phyloP scores from a whole-genome alignment of 805 yeast genomes.

The Ogataea trehaloabstinens region DNA sequence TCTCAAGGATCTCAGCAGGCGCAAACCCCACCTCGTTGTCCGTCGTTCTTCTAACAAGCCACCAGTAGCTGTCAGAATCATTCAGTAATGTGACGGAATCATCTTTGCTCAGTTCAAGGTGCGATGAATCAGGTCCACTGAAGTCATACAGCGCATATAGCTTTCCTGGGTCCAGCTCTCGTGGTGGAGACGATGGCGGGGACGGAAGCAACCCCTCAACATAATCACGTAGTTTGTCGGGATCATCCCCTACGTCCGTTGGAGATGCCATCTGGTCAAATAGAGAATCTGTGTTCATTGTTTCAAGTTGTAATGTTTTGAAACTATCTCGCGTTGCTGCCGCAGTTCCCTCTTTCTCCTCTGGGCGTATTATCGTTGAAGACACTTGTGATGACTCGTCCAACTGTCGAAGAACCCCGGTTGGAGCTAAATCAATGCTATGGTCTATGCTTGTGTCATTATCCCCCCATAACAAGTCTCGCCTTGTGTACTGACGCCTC shows the following conservation, averaged over 20 bases:
- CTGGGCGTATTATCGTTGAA: constrained; percentile 28
- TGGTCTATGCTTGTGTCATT: constrained; percentile 23
- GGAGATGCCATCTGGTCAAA: constrained; percentile 3
- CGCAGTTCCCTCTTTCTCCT: constrained; percentile 6
- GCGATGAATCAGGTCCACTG: constrained; percentile 90
- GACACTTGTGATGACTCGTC: constrained; percentile 26
- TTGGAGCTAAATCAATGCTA: constrained; percentile 15
- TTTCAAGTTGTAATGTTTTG: constrained; percentile 12
- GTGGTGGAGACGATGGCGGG: constrained; percentile 78
- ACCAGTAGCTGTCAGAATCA: constrained; percentile 95
- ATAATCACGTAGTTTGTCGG: constrained; percentile 39
- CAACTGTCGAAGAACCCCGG: constrained; percentile 7
- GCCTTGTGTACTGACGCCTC: constrained; percentile 18
- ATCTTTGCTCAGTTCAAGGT: constrained; percentile 73
- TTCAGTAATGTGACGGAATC: constrained; percentile 80
- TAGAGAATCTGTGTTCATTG: constrained; percentile 25
- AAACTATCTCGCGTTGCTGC: constrained; percentile 11
- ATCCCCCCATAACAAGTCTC: constrained; percentile 18
- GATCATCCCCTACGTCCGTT: constrained; percentile 13
- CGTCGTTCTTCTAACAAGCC: constrained; percentile 65
- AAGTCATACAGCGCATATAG: constrained; percentile 86
- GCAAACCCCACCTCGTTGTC: constrained; percentile 73
- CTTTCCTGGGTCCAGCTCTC: constrained; percentile 77
- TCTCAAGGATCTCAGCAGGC: constrained; percentile 93
- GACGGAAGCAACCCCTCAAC: constrained; percentile 47